A percentile compares a stretch with the other conserved stretches of the same genome.
Conservation (phyloP, 371 early-diverging fungal genomes). For the Mycotypha africana region DNA sequence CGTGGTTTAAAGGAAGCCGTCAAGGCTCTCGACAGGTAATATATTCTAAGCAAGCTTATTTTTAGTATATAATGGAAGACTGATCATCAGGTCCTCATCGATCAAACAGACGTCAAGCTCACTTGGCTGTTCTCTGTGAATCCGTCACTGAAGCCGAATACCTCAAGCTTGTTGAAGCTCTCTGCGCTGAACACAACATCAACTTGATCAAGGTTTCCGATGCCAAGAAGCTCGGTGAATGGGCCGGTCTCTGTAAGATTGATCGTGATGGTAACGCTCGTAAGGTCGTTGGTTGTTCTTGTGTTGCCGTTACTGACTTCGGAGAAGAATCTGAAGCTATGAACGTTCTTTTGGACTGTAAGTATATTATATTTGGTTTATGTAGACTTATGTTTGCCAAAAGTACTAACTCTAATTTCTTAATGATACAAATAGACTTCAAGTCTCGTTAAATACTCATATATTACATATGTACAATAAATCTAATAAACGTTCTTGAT, state of each 20-base stretch:
- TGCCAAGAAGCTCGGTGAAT: constrained; percentile 98
- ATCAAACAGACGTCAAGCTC: constrained; percentile 61
- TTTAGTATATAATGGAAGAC: not conserved
- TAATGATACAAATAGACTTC: constrained; percentile 52
- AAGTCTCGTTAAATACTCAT: constrained; percentile 75
- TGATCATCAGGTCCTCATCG: not conserved
- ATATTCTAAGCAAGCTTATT: too few relatives aligned
- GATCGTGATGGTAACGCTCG: constrained; percentile 98
- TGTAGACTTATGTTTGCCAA: not conserved
- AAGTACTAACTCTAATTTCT: not conserved
- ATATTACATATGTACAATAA: too few relatives aligned
- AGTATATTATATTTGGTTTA: not conserved
- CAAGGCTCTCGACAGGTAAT: constrained; percentile 94
- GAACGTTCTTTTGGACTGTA: constrained; percentile 87
- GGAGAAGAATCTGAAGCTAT: constrained; percentile 98
- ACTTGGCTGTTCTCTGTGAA: constrained; percentile 94
- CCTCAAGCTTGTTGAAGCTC: constrained; percentile 94
- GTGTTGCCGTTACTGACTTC: constrained; percentile 95
- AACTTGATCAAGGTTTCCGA: constrained; percentile 96
- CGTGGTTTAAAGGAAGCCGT: constrained; percentile 97
- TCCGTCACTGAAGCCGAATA: constrained; percentile 95
- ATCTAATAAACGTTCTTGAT: too few relatives aligned
- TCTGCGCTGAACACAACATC: constrained; percentile 98
- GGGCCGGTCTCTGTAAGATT: constrained; percentile 99
- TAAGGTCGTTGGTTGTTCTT: constrained; percentile 96